phyloP scores from a whole-genome alignment of 495 filamentous ascomycete genomes.

The Pyrenula aspistea region DNA sequence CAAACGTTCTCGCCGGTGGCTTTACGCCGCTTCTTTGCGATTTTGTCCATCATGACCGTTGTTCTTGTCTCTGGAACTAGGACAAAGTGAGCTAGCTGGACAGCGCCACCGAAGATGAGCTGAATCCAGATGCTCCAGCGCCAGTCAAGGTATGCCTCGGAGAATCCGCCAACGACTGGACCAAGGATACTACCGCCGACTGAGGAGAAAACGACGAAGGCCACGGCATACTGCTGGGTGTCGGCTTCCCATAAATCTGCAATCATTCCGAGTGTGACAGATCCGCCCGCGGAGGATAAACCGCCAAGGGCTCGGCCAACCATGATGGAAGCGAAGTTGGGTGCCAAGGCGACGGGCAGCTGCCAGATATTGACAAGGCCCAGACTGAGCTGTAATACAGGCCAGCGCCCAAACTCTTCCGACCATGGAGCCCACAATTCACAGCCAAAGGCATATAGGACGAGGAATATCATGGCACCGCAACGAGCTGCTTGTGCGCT shows the following conservation, averaged over 20 bases:
- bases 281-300: conserved; percentile 48
- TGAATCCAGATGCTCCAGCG: conserved; percentile 50
- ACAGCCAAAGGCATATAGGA: conserved; percentile 52
- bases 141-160: conserved; percentile 36
- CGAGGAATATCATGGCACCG: conserved; percentile 46
- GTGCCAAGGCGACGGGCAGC: conserved; percentile 38
- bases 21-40: conserved; percentile 42
- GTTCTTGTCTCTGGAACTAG: conserved; percentile 46
- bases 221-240: conserved; percentile 47
- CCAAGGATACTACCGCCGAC: conserved; percentile 51
- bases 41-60: conserved; percentile 46
- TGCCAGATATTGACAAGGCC: conserved; percentile 50
- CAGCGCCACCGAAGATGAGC: conserved; percentile 44
- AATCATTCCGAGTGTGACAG: conserved; percentile 51
- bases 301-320: conserved; percentile 45
- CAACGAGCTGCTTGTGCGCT: conserved; percentile 39
- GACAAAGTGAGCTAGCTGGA: conserved; percentile 39
- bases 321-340: conserved; percentile 43
- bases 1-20: conserved; percentile 41
- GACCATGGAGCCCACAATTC: conserved; percentile 59
- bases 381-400: conserved; percentile 40
- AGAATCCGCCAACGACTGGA: conserved; percentile 48
- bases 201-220: conserved; percentile 51
- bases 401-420: conserved; percentile 48
- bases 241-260: conserved; percentile 51